Evolutionary conservation across 306 rosid genomes (phyloP), one percentile per base, ranked within the genome.

Genomic region (Lagenaria siceraria): DNA sequence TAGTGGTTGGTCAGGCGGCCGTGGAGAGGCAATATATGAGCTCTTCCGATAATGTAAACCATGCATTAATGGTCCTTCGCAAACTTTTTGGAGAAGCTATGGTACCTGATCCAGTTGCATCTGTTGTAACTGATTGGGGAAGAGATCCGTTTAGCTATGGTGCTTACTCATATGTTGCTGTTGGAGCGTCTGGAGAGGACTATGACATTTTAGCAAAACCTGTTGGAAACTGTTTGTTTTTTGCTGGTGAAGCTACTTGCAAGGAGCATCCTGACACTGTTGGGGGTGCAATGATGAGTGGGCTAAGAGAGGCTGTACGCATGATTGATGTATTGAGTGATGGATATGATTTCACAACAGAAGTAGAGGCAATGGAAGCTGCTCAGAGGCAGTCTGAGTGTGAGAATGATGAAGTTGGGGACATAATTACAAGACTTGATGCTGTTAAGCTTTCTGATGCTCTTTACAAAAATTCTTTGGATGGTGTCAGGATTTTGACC

Each of bases 261-360:
- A 96, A 96, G 90, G 99, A 96, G 92, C 99, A 96, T 82, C 99
- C 99, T 62, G 99, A 96, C 87, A 96, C 99, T 7, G 99, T 96
- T 76, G 99, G 99, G 83, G 99, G 99, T 86, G 99, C 99, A 40
- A 96, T 96, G 98, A 90, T 96, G 97, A 96, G 98, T 74, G 99
- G 99, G 66, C 90, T 96, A 43, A 90, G 96, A 63, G 99, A 96
- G 85, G 96, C 99, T 29, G 99, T 96, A 64, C 97, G 99, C 55
- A 89, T 96, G 66, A 88, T 92, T 82, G 94, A 92, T 82, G 79
- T 92, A 71, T 86, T 96, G 88, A 85, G 74, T 54, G 77, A 87
- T 77, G 99, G 99, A 65, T 87, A 87, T 83, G 99, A 96, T 89
- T 84, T 90, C 78, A 90, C 90, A 63, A 88, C 99, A 24, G 99